Percentiles rank a stretch among this genome's conserved stretches.
These are phyloP conservation scores for Ceratobasidium sp. DNA, from an alignment of 1,284 basidiomycete genomes.

Conservation along the genomic window DNA sequence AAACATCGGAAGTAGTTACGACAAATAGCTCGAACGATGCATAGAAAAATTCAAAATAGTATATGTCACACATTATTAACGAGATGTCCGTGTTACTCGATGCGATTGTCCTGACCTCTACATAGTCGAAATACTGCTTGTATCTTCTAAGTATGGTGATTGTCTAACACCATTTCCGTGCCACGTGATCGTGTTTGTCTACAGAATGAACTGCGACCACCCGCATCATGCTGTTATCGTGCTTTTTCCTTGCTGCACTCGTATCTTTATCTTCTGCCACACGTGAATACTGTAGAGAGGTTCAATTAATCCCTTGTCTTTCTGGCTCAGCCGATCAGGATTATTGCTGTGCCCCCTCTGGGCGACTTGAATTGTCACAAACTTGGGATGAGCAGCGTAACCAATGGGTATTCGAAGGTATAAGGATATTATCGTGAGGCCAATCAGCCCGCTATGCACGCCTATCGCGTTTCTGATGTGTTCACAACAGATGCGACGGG, in stretches of 20 bases:
- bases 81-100: too few relatives aligned
- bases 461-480: neutral
- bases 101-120: too few relatives aligned
- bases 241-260: neutral
- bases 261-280: neutral
- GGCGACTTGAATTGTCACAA: neutral
- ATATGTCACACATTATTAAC: too few relatives aligned
- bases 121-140: too few relatives aligned
- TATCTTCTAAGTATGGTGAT: too few relatives aligned
- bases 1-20: too few relatives aligned
- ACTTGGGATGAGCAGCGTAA: slow-evolving; percentile 2
- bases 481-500: neutral
- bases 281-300: neutral
- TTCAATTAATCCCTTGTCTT: neutral
- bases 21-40: too few relatives aligned
- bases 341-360: slow-evolving; percentile 4
- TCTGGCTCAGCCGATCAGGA: neutral
- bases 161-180: too few relatives aligned
- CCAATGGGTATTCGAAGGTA: neutral
- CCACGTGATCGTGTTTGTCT: too few relatives aligned
- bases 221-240: too few relatives aligned
- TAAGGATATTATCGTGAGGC: neutral
- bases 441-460: neutral
- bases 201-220: too few relatives aligned
- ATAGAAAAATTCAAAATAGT: too few relatives aligned